Percentiles rank a stretch among this genome's conserved stretches.
Evolutionary conservation across 2,329 filamentous ascomycete species (phyloP).

Genomic region (Venturia carpophila): DNA sequence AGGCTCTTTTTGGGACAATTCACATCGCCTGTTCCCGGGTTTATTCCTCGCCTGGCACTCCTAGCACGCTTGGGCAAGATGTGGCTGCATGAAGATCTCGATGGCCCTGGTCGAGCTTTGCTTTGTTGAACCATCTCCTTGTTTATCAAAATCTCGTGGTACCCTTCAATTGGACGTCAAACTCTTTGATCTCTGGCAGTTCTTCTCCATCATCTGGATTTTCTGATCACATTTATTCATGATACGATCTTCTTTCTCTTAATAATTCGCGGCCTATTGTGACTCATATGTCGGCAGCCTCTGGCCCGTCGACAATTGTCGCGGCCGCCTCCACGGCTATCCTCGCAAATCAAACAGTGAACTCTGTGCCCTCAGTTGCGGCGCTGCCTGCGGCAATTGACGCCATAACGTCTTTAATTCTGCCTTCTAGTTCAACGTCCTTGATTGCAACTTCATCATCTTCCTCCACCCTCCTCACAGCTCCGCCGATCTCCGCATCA

Average conservation of each 20-base stretch:
- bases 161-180: not conserved
- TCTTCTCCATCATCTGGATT: not conserved
- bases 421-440: not conserved
- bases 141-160: not conserved
- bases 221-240: not conserved
- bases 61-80: not conserved
- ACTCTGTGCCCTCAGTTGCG: no score
- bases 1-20: not conserved
- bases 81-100: not conserved
- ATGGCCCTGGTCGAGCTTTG: slow-evolving; percentile 7
- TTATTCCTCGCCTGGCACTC: not conserved
- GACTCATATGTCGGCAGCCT: not conserved
- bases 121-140: not conserved
- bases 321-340: not conserved
- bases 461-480: not conserved
- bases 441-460: not conserved
- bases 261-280: not conserved
- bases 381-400: no score
- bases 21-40: not conserved
- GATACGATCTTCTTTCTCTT: not conserved
- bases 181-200: not conserved
- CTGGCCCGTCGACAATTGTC: not conserved
- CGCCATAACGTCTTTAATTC: not conserved
- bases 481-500: not conserved
- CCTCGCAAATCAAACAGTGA: not conserved